Conservation (phyloP, 2,329 filamentous ascomycete species). For the Fusarium sambucinum region DNA sequence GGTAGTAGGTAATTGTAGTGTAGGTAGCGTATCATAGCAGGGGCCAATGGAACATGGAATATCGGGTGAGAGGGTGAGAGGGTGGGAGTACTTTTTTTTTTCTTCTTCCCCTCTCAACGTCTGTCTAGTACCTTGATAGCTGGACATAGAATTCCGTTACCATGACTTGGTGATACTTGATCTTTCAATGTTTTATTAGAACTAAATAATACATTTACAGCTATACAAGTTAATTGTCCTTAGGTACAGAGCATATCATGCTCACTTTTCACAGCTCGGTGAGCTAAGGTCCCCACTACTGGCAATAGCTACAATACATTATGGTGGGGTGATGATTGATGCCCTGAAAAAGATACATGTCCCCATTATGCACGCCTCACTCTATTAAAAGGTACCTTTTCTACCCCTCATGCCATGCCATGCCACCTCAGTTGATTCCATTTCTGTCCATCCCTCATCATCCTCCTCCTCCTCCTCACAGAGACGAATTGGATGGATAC, state of each 20-base stretch:
- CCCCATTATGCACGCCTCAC: not conserved
- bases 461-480: not conserved
- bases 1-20: not conserved
- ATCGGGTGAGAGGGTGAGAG: slow-evolving; percentile 40
- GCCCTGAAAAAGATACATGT: slow-evolving; percentile 31
- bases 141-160: not conserved
- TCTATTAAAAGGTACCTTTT: slow-evolving; percentile 19
- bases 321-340: slow-evolving; percentile 40
- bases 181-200: not conserved
- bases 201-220: not conserved
- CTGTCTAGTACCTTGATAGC: not conserved
- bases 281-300: slow-evolving; percentile 24
- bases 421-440: slow-evolving; percentile 39
- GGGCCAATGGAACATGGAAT: slow-evolving; percentile 24
- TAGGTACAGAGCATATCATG: slow-evolving; percentile 11
- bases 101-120: not conserved
- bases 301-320: slow-evolving; percentile 22
- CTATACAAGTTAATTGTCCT: not conserved
- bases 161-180: slow-evolving; percentile 19
- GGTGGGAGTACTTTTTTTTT: slow-evolving; percentile 5
- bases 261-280: slow-evolving; percentile 2
- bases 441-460: too few relatives aligned
- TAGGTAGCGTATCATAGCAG: slow-evolving; percentile 7
- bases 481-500: not conserved
- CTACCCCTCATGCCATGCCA: slow-evolving; percentile 29